A percentile compares a stretch with the other conserved stretches of the same genome.
phyloP scores from a whole-genome alignment of 345 rosid species.

The Populus ilicifolia region DNA sequence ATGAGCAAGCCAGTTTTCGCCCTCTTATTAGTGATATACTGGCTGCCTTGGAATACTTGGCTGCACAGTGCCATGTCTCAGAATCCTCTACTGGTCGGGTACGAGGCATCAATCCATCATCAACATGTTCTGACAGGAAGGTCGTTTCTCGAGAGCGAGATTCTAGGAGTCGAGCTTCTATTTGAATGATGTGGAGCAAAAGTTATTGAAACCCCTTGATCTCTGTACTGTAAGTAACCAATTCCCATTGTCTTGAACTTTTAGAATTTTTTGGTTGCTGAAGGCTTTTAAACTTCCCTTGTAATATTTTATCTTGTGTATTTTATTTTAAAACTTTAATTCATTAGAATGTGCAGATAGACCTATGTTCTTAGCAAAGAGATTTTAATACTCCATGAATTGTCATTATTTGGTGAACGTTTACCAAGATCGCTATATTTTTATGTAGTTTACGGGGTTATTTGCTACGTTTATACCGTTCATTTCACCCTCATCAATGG shows the following conservation, averaged over 20 bases:
- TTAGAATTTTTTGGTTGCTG: background rate
- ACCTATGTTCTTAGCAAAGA: too few relatives aligned
- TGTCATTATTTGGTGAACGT: too few relatives aligned
- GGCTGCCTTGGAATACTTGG: constrained; percentile 56
- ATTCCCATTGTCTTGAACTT: background rate
- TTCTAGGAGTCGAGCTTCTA: background rate
- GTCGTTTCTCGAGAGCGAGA: background rate
- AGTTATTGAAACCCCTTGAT: constrained; percentile 7
- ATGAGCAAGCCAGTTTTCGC: constrained; percentile 85
- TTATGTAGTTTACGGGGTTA: too few relatives aligned
- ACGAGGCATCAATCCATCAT: background rate
- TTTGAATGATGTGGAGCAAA: constrained; percentile 4
- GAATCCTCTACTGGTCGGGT: background rate
- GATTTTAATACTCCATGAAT: too few relatives aligned
- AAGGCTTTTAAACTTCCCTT: background rate
- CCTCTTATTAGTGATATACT: constrained; percentile 81
- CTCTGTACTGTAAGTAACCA: constrained; percentile 11
- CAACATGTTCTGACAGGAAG: background rate
- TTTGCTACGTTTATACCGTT: too few relatives aligned
- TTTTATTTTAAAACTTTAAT: too few relatives aligned
- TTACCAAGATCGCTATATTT: too few relatives aligned
- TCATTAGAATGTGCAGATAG: too few relatives aligned
- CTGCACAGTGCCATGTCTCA: constrained; percentile 2
- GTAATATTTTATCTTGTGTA: background rate
- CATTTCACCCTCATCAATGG: too few relatives aligned